These are phyloP conservation scores for Moringa oleifera DNA, from an alignment of 345 rosid genomes.

Conservation along the genomic window DNA sequence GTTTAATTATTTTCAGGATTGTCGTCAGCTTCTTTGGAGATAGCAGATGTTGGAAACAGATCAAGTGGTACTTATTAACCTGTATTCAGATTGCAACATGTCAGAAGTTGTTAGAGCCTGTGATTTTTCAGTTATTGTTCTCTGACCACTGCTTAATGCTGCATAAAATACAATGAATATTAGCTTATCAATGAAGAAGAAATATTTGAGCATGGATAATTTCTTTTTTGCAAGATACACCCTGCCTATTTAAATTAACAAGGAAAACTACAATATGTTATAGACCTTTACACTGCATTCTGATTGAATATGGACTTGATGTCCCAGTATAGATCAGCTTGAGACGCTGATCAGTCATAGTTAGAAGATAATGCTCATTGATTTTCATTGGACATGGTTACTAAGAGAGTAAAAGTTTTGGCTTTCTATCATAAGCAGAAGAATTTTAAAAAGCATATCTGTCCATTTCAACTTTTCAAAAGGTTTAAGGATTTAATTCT, in stretches of 20 bases:
- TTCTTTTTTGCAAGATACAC: too few relatives aligned
- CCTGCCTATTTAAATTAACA: too few relatives aligned
- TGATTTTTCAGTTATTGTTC: background rate
- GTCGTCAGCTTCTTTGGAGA: conserved; percentile 85
- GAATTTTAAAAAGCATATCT: too few relatives aligned
- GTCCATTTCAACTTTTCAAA: too few relatives aligned
- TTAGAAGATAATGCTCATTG: background rate
- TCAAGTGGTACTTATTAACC: conserved; percentile 32
- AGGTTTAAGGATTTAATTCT: too few relatives aligned
- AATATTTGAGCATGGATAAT: too few relatives aligned
- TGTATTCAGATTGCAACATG: background rate
- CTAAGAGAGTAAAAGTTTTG: too few relatives aligned
- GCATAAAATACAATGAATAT: too few relatives aligned
- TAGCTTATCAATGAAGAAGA: too few relatives aligned
- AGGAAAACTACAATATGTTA: background rate
- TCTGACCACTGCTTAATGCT: background rate
- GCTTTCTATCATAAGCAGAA: too few relatives aligned
- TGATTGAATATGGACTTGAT: background rate
- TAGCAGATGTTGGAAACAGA: conserved; percentile 47
- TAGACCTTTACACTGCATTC: background rate
- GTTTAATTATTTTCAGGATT: conserved; percentile 44
- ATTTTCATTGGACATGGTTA: too few relatives aligned
- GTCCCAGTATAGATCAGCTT: background rate
- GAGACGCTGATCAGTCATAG: background rate
- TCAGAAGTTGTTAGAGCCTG: background rate